Evolutionary conservation across 768 basidiomycete species (phyloP).

Genomic region (Termitomyces sp.): DNA sequence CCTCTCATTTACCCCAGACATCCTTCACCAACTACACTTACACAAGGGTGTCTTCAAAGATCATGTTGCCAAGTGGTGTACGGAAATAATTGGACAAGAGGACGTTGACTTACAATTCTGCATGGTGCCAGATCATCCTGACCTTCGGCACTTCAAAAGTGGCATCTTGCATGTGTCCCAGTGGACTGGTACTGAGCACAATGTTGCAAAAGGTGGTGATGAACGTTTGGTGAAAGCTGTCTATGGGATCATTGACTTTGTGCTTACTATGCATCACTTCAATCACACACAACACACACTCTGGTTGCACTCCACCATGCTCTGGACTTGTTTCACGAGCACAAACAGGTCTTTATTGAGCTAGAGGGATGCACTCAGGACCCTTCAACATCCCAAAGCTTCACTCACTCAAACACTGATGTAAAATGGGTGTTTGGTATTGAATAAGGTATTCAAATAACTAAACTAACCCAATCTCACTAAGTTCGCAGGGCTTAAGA

Average conservation of each 20-base stretch:
- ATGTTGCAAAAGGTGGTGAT: conserved; percentile 25
- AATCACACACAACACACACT: conserved; percentile 22
- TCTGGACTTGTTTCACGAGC: conserved; percentile 24
- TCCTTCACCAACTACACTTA: conserved; percentile 45
- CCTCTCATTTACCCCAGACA: conserved; percentile 30
- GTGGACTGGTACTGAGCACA: conserved; percentile 42
- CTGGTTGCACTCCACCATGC: conserved; percentile 20
- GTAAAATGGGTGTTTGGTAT: too few species aligned
- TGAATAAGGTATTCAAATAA: too few species aligned
- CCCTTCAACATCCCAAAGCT: conserved; percentile 38
- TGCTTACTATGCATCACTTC: conserved; percentile 29
- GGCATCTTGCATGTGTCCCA: conserved; percentile 38
- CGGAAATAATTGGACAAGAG: conserved; percentile 11
- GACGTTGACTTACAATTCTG: conserved; percentile 33
- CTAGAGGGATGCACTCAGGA: conserved; percentile 16
- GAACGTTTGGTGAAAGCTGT: conserved; percentile 17
- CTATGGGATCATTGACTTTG: conserved; percentile 32
- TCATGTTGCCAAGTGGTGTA: conserved; percentile 35
- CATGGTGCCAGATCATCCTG: conserved; percentile 23
- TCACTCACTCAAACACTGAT: conserved; percentile 26
- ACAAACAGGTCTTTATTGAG: conserved; percentile 27
- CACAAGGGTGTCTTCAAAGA: conserved; percentile 47
- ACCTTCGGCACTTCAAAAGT: conserved; percentile 36
- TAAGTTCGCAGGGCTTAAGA: too few species aligned
- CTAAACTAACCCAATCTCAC: too few species aligned